These are phyloP conservation scores for Ceratorhiza oryzae-sativae DNA, from an alignment of 1,284 basidiomycete species.

Conservation along the genomic window DNA sequence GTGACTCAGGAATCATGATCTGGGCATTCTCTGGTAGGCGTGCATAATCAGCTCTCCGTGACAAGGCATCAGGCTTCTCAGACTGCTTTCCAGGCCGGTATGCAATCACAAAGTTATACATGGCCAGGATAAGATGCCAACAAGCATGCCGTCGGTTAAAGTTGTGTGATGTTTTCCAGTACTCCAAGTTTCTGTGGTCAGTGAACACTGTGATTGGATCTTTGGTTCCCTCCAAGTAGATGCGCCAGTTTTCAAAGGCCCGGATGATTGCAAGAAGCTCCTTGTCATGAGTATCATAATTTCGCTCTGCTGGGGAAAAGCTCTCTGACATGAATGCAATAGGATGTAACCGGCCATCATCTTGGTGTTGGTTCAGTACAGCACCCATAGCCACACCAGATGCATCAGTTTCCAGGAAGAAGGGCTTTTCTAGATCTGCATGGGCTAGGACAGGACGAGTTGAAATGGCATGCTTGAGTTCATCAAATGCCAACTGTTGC, in stretches of 20 bases:
- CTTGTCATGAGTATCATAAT: conserved; percentile 47
- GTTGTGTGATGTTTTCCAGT: neutral
- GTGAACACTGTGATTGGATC: conserved; percentile 26
- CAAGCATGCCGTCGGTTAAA: conserved; percentile 44
- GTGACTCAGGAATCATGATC: conserved; percentile 1
- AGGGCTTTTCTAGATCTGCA: neutral
- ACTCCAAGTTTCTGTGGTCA: conserved; percentile 8
- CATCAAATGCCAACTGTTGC: conserved; percentile 4
- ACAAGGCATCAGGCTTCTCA: conserved; percentile 46
- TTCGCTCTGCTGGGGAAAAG: conserved; percentile 46
- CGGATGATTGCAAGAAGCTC: conserved; percentile 39
- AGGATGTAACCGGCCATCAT: conserved; percentile 3
- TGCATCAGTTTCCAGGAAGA: conserved; percentile 37
- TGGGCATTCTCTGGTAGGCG: neutral
- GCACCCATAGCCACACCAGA: conserved; percentile 14
- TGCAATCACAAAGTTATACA: conserved; percentile 44
- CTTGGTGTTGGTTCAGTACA: neutral
- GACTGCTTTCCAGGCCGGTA: conserved; percentile 45
- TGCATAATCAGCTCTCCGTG: conserved; percentile 42
- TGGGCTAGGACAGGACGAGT: neutral
- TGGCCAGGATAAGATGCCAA: conserved; percentile 45
- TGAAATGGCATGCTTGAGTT: neutral
- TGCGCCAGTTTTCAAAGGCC: conserved; percentile 44
- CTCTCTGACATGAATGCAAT: conserved; percentile 25
- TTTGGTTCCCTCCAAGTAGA: conserved; percentile 43